Evolutionary conservation across 1,139 yeast species (phyloP).

Genomic region (Yarrowia galli): DNA sequence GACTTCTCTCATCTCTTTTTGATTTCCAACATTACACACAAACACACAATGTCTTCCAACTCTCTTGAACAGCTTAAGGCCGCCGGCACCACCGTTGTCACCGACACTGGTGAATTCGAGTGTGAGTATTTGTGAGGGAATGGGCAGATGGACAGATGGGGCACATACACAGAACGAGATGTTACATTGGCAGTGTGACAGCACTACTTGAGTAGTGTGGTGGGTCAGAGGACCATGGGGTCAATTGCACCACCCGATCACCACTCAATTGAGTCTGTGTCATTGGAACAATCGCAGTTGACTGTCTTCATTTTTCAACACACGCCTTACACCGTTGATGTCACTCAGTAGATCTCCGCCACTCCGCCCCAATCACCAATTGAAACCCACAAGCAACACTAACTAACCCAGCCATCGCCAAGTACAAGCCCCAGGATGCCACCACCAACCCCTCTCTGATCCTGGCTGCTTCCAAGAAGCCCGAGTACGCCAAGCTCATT

Average conservation of each 20-base stretch:
- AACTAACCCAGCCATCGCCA: constrained; percentile 68
- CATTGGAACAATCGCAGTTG: not conserved
- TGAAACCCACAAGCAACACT: not conserved
- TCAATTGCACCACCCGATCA: too few species aligned
- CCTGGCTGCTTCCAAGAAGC: constrained; percentile 91
- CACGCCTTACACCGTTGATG: too few species aligned
- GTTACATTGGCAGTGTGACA: too few species aligned
- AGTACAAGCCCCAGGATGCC: constrained; percentile 98
- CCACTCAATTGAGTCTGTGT: not conserved
- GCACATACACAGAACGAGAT: too few species aligned
- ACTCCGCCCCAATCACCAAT: not conserved
- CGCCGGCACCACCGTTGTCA: constrained; percentile 93
- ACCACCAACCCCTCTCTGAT: constrained; percentile 99
- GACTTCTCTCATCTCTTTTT: not conserved
- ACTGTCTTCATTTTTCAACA: too few species aligned
- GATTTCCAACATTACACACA: constrained; percentile 1
- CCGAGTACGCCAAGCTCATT: constrained; percentile 86
- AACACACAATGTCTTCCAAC: constrained; percentile 50
- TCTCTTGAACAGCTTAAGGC: constrained; percentile 94
- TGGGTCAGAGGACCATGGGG: too few species aligned
- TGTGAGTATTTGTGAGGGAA: constrained; percentile 52
- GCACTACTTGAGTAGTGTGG: too few species aligned
- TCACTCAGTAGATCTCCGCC: too few species aligned
- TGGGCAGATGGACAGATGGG: too few species aligned
- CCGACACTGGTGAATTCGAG: constrained; percentile 99